These are phyloP conservation scores for Alternaria atra DNA, from an alignment of 2,329 filamentous ascomycete genomes.

Conservation along the genomic window DNA sequence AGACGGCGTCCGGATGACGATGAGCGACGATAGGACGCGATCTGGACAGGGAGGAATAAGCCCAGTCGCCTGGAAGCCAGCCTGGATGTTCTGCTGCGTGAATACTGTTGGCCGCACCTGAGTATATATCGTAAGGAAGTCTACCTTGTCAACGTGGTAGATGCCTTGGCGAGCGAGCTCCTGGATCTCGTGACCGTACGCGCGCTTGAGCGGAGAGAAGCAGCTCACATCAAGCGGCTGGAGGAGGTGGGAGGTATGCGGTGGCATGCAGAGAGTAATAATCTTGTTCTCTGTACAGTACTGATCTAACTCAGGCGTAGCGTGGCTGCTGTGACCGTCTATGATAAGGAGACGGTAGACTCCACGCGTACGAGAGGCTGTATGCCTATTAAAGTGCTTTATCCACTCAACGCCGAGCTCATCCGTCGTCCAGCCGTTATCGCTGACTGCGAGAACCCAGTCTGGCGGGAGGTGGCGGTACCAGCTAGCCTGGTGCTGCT, in stretches of 20 bases:
- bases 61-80: slow-evolving; percentile 13
- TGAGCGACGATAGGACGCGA: too few relatives aligned
- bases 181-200: slow-evolving; percentile 9
- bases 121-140: too few relatives aligned
- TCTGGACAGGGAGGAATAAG: slow-evolving; percentile 21
- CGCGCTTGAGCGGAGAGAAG: slow-evolving; percentile 43
- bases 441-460: slow-evolving; percentile 21
- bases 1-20: slow-evolving; percentile 29
- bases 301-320: slow-evolving; percentile 48
- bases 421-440: slow-evolving; percentile 49
- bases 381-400: slow-evolving; percentile 46
- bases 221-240: slow-evolving; percentile 53
- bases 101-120: background rate
- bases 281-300: too few relatives aligned
- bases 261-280: too few relatives aligned
- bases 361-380: slow-evolving; percentile 29
- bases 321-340: slow-evolving; percentile 49
- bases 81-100: background rate
- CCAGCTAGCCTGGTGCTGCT: slow-evolving; percentile 4
- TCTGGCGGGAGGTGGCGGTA: background rate
- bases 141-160: slow-evolving; percentile 1
- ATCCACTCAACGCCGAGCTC: slow-evolving; percentile 46
- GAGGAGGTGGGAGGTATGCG: slow-evolving; percentile 49
- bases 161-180: background rate
- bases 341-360: slow-evolving; percentile 50